Evolutionary conservation across 148 eudicot genomes (phyloP), one percentile per base, ranked within the genome.

Genomic region (Rhododendron molle): DNA sequence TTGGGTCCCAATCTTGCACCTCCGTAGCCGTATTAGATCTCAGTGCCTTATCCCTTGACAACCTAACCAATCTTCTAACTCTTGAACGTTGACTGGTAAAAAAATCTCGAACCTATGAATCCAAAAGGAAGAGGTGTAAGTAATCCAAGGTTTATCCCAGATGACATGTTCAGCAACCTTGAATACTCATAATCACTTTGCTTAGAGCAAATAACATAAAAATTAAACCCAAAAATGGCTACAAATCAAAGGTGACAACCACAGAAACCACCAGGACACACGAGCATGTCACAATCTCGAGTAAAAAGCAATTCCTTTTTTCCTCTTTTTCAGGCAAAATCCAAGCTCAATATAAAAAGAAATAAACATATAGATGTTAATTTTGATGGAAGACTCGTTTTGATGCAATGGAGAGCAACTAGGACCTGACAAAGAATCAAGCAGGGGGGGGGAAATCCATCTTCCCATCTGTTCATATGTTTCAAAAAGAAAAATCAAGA

Each of bases 1-100:
- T 69, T 28, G 74, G 16, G 74, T 69, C 74, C 74, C 74, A 4
- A 13, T 12, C 36, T 4, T 30, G 36, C 74, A 30, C 74, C 36
- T 89, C 92, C 78, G 80, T 89, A 84, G 83, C 71, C 36, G 67
- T 83, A 72, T 69, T 84, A 32, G 90, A 81, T 88, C 83, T 87
- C 67, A 81, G 73, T 20, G 92, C 94, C 89, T 91, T 97, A 84
- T 95, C 98, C 74, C 87, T 91, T 28, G 99, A 91, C 85, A 95
- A 58, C 72, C 96, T 89, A 38, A 91, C 92, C 88, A 90, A 85
- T 87, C 88, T 97, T 91, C 98, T 92, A 86, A 97, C 96, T 88
- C 97, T 94, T 85, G 96, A 86, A 60, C 94, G 93, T 78, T 93
- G 98, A 90, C 87, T 85, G 34, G 89, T 91, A 88, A 95, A 97